These are phyloP conservation scores for Xylariales sp. DNA, from an alignment of 2,329 filamentous ascomycete species.

Conservation along the genomic window DNA sequence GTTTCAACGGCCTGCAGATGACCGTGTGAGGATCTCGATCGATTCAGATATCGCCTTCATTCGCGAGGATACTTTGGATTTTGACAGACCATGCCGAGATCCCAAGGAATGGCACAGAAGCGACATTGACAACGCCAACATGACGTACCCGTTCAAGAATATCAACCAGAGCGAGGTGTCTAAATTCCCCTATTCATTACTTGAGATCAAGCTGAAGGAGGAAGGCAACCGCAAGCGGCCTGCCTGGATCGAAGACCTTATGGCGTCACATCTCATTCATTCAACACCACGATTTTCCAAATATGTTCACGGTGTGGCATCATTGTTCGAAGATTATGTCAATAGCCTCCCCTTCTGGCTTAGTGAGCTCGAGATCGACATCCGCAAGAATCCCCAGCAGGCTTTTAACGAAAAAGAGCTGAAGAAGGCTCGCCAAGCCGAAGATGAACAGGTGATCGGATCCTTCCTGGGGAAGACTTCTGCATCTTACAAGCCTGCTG, in stretches of 20 bases:
- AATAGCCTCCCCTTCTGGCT: constrained; percentile 97
- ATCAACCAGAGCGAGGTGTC: constrained; percentile 90
- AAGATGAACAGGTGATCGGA: constrained; percentile 85
- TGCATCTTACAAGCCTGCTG: constrained; percentile 52
- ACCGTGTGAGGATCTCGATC: constrained; percentile 85
- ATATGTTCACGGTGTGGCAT: constrained; percentile 89
- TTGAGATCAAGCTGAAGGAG: constrained; percentile 87
- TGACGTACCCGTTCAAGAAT: constrained; percentile 82
- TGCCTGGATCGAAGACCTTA: constrained; percentile 87
- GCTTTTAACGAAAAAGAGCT: constrained; percentile 92
- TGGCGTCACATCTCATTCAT: constrained; percentile 88
- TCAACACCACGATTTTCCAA: constrained; percentile 90
- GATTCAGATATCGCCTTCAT: constrained; percentile 92
- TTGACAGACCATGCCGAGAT: constrained; percentile 81
- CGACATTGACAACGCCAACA: constrained; percentile 78
- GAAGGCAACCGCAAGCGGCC: constrained; percentile 63
- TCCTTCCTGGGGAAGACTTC: constrained; percentile 66
- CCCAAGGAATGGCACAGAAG: constrained; percentile 84
- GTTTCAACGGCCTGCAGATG: constrained; percentile 92
- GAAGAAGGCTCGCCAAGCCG: constrained; percentile 71
- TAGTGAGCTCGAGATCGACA: constrained; percentile 85
- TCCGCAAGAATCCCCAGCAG: constrained; percentile 83
- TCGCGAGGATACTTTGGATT: constrained; percentile 70
- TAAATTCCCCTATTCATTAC: constrained; percentile 82
- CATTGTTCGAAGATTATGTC: constrained; percentile 91